Evolutionary conservation across 441 rosid genomes (phyloP).

Genomic region (Pelargonium cotyledonis): DNA sequence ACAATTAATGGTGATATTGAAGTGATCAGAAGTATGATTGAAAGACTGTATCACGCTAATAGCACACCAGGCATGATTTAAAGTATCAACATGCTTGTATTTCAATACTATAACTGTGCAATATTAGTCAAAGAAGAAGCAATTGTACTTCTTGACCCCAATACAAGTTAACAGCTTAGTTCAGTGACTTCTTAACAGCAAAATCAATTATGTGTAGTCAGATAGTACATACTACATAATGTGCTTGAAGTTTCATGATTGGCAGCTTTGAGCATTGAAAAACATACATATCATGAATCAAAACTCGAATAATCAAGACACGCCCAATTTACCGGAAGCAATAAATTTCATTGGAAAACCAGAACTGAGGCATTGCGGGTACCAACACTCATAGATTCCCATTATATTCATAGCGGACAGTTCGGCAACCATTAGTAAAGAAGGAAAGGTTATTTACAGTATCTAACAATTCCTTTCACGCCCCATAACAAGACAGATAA

Average conservation of each 20-base stretch:
- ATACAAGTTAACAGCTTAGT: neutral
- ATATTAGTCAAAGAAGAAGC: neutral
- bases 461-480: too few relatives aligned
- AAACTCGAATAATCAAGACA: neutral
- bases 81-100: neutral
- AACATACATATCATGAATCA: neutral
- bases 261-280: neutral
- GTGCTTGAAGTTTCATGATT: neutral
- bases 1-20: neutral
- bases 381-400: neutral
- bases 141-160: neutral
- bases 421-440: neutral
- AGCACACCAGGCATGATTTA: neutral
- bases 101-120: neutral
- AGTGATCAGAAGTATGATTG: neutral
- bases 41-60: neutral
- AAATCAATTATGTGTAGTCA: neutral
- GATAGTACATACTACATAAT: neutral
- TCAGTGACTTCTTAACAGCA: neutral
- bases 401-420: neutral
- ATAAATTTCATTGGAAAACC: slow-evolving; percentile 1
- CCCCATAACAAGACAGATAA: too few relatives aligned
- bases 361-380: neutral
- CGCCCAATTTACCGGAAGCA: neutral
- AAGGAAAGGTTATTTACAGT: neutral